phyloP scores from a whole-genome alignment of 768 basidiomycete genomes.

The Coprinopsis cinerea region DNA sequence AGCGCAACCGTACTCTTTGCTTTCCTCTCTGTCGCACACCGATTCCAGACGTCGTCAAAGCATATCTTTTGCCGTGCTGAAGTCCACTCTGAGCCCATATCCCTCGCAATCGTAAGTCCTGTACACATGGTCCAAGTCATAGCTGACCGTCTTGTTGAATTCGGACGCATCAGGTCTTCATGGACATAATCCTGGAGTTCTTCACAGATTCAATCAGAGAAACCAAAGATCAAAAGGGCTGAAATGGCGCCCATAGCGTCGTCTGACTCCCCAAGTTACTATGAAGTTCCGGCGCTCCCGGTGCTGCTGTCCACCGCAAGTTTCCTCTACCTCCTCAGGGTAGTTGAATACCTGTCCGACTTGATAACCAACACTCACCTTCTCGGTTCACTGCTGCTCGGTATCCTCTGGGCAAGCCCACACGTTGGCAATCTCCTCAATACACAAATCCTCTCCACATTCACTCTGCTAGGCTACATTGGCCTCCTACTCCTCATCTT shows the following conservation, averaged over 20 bases:
- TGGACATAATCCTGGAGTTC: constrained; percentile 3
- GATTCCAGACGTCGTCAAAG: too few species aligned
- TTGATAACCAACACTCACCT: constrained; percentile 35
- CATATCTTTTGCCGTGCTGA: constrained; percentile 4
- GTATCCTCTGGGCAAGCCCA: constrained; percentile 51
- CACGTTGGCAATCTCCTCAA: constrained; percentile 21
- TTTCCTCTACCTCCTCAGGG: constrained; percentile 51
- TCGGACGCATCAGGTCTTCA: not conserved
- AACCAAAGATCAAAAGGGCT: not conserved
- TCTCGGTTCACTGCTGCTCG: constrained; percentile 49
- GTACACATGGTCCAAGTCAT: not conserved
- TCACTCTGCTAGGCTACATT: constrained; percentile 39
- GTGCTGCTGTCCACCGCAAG: constrained; percentile 42
- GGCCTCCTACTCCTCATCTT: constrained; percentile 48
- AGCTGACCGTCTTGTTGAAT: not conserved
- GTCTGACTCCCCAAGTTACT: constrained; percentile 15
- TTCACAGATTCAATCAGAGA: not conserved
- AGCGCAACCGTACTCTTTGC: too few species aligned
- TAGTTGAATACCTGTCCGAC: constrained; percentile 37
- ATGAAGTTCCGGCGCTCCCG: constrained; percentile 23
- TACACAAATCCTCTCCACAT: constrained; percentile 32
- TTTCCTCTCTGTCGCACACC: too few species aligned
- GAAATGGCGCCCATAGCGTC: not conserved
- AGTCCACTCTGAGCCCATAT: not conserved
- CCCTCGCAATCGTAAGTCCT: not conserved